These are phyloP conservation scores for Claviceps paspali DNA, from an alignment of 2,329 filamentous ascomycete genomes.

Conservation along the genomic window DNA sequence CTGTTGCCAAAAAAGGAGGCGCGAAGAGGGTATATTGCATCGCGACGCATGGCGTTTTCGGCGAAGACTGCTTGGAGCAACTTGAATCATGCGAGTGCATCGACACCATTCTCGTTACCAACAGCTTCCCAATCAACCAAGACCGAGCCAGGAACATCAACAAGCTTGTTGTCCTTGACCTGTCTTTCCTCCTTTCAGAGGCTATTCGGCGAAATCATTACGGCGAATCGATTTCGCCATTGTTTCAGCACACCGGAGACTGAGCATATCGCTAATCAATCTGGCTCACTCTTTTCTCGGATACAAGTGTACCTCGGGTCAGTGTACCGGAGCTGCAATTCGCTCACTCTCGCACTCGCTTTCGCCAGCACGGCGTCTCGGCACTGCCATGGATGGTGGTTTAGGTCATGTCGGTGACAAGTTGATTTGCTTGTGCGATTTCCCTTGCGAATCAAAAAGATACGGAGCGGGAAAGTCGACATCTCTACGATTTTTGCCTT, in stretches of 20 bases:
- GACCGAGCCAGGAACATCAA: conserved; percentile 53
- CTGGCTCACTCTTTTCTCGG: neutral
- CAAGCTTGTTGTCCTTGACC: conserved; percentile 81
- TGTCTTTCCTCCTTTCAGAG: conserved; percentile 77
- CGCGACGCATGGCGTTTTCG: conserved; percentile 90
- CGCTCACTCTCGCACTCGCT: conserved; percentile 1
- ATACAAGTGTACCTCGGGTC: conserved; percentile 2
- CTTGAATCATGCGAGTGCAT: conserved; percentile 89
- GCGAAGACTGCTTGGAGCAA: conserved; percentile 75
- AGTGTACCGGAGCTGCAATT: neutral
- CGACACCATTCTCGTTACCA: conserved; percentile 85
- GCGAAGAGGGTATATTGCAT: conserved; percentile 96
- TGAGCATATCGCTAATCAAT: conserved; percentile 15
- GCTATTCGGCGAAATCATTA: conserved; percentile 94
- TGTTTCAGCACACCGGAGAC: conserved; percentile 54
- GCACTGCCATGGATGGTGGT: conserved; percentile 4
- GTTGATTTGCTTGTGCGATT: neutral
- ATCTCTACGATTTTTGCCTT: neutral
- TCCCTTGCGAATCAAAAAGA: neutral
- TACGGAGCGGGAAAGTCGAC: neutral
- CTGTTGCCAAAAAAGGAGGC: conserved; percentile 79
- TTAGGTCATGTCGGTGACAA: neutral
- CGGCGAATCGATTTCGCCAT: conserved; percentile 61
- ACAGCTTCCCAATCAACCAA: conserved; percentile 83
- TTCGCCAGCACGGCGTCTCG: conserved; percentile 22